These are phyloP conservation scores for Moesziomyces parantarcticus DNA, from an alignment of 1,284 basidiomycete genomes.

Conservation along the genomic window DNA sequence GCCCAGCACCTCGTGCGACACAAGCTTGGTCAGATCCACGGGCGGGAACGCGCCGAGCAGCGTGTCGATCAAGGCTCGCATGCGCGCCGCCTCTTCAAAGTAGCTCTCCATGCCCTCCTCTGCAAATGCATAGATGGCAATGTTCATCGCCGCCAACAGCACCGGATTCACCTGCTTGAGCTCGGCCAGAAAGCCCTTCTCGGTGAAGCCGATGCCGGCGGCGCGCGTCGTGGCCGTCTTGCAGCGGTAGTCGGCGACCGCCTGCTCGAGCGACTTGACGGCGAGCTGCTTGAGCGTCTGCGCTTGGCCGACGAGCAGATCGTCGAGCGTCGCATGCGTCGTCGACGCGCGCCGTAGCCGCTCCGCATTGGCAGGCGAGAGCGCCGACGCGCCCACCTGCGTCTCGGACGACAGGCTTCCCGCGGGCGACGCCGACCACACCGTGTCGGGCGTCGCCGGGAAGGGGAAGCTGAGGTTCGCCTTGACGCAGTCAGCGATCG, in stretches of 20 bases:
- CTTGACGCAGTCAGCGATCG: constrained; percentile 36
- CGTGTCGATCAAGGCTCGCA: constrained; percentile 27
- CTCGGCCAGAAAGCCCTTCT: constrained; percentile 34
- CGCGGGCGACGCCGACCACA: constrained; percentile 28
- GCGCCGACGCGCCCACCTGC: constrained; percentile 4
- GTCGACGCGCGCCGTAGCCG: constrained; percentile 21
- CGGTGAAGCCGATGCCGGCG: constrained; percentile 27
- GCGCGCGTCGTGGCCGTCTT: constrained; percentile 20
- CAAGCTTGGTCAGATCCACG: constrained; percentile 29
- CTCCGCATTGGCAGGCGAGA: constrained; percentile 34
- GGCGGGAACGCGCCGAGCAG: constrained; percentile 31
- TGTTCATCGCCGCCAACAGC: constrained; percentile 35
- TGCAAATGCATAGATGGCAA: constrained; percentile 43
- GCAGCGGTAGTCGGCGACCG: constrained; percentile 26
- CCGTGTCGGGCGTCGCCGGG: constrained; percentile 26
- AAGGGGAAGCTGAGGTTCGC: constrained; percentile 29
- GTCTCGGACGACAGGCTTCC: constrained; percentile 14
- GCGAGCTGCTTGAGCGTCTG: constrained; percentile 42
- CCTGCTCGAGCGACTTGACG: constrained; percentile 26
- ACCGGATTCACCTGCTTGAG: constrained; percentile 23
- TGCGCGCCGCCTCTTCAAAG: constrained; percentile 31
- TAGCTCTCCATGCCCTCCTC: constrained; percentile 41
- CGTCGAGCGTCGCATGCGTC: constrained; percentile 33
- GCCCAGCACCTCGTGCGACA: constrained; percentile 25
- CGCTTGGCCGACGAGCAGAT: constrained; percentile 37